These are phyloP conservation scores for Colletotrichum sp. DNA, from an alignment of 2,329 filamentous ascomycete species.

Conservation along the genomic window DNA sequence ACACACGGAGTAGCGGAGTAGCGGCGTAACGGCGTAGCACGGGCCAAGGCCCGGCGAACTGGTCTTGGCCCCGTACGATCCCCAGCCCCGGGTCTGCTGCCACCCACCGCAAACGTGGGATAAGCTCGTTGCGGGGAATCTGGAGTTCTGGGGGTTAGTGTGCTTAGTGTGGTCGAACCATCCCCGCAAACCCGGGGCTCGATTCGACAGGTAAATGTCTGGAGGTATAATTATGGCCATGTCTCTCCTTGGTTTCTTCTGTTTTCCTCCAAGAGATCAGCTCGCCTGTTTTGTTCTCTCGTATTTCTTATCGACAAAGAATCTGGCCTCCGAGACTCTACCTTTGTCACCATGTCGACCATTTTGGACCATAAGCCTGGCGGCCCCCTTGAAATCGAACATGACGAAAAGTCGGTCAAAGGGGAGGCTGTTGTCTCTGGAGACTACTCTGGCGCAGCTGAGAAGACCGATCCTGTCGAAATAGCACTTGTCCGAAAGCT, in stretches of 20 bases:
- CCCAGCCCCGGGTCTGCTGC: neutral
- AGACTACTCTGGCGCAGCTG: constrained; percentile 27
- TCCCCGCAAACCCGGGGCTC: neutral
- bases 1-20: constrained; percentile 2
- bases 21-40: constrained; percentile 11
- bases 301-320: neutral
- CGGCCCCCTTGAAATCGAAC: neutral
- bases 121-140: neutral
- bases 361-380: neutral
- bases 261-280: neutral
- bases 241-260: neutral
- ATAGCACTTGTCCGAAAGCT: constrained; percentile 28
- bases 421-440: neutral
- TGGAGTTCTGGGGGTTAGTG: neutral
- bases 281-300: neutral
- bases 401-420: constrained; percentile 8
- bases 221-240: neutral
- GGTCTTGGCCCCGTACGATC: neutral
- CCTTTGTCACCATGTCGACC: neutral
- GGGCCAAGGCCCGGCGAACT: neutral
- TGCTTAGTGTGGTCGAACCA: neutral
- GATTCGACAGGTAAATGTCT: neutral
- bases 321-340: neutral
- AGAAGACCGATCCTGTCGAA: constrained; percentile 26
- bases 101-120: neutral